These are phyloP conservation scores for Candida broadrunensis DNA, from an alignment of 805 yeast genomes.

Conservation along the genomic window DNA sequence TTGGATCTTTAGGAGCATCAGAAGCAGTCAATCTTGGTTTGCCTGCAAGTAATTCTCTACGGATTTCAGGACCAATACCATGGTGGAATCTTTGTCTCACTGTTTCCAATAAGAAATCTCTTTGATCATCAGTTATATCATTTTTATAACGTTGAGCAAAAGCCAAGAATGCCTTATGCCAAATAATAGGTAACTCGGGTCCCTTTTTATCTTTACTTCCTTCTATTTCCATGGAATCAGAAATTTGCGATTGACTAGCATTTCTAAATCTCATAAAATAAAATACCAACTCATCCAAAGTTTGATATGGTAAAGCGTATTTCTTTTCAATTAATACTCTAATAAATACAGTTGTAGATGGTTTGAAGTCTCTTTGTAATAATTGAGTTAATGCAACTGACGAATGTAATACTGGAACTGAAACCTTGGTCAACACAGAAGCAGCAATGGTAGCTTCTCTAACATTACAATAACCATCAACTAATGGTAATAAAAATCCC, in stretches of 20 bases:
- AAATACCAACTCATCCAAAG: slow-evolving; percentile 89
- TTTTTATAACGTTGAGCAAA: slow-evolving; percentile 96
- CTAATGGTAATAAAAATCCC: slow-evolving; percentile 90
- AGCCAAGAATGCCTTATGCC: slow-evolving; percentile 95
- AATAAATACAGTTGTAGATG: slow-evolving; percentile 88
- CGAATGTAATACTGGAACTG: slow-evolving; percentile 93
- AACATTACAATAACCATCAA: slow-evolving; percentile 83
- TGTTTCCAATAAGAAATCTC: slow-evolving; percentile 89
- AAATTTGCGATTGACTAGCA: slow-evolving; percentile 43
- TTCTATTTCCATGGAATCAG: slow-evolving; percentile 27
- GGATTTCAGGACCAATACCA: slow-evolving; percentile 87
- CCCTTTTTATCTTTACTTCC: slow-evolving; percentile 34
- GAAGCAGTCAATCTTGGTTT: slow-evolving; percentile 45
- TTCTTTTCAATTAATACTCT: slow-evolving; percentile 88
- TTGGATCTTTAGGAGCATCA: slow-evolving; percentile 26
- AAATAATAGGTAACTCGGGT: slow-evolving; percentile 84
- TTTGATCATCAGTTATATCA: slow-evolving; percentile 97
- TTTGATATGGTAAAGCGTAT: slow-evolving; percentile 95
- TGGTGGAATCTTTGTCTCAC: slow-evolving; percentile 86
- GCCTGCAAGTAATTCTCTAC: slow-evolving; percentile 91
- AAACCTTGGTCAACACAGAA: slow-evolving; percentile 82
- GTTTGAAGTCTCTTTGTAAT: slow-evolving; percentile 74
- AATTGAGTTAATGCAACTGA: slow-evolving; percentile 91
- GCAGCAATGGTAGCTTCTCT: slow-evolving; percentile 96
- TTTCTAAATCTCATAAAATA: slow-evolving; percentile 89